Percentiles rank a stretch among this genome's conserved stretches.
Evolutionary conservation across 2,329 filamentous ascomycete genomes (phyloP).

Genomic region (Coccinonectria pachysandricola): DNA sequence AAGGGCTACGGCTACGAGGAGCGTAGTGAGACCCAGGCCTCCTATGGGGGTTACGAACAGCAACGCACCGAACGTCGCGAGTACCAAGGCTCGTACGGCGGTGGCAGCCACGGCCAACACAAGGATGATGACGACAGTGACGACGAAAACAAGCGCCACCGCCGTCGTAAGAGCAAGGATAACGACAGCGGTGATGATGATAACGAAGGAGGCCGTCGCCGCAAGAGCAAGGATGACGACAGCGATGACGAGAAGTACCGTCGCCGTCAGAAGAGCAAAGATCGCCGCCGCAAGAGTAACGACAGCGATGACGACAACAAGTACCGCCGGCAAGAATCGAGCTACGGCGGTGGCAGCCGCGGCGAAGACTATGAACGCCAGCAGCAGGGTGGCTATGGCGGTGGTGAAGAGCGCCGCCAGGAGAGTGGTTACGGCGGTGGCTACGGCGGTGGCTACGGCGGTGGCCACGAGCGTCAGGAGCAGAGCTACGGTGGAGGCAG

Average conservation of each 20-base stretch:
- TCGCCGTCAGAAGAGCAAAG: conserved; percentile 3
- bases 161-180: conserved; percentile 16
- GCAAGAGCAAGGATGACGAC: conserved; percentile 4
- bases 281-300: conserved; percentile 3
- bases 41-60: conserved; percentile 46
- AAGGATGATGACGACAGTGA: conserved; percentile 16
- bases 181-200: conserved; percentile 9
- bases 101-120: conserved; percentile 13
- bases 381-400: conserved; percentile 9
- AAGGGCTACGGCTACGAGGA: conserved; percentile 49
- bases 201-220: conserved; percentile 7
- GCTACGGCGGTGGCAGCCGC: conserved; percentile 7
- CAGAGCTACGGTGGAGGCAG: conserved; percentile 11
- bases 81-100: conserved; percentile 29
- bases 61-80: conserved; percentile 45
- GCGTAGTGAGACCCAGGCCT: conserved; percentile 41
- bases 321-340: conserved; percentile 12
- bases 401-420: conserved; percentile 11
- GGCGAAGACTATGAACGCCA: conserved; percentile 6
- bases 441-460: conserved; percentile 15
- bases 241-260: conserved; percentile 2
- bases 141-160: conserved; percentile 19
- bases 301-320: conserved; percentile 8
- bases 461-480: conserved; percentile 12
- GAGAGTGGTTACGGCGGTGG: no score